Conservation (phyloP, 2,329 filamentous ascomycete genomes). For the Eurotiales sp. region DNA sequence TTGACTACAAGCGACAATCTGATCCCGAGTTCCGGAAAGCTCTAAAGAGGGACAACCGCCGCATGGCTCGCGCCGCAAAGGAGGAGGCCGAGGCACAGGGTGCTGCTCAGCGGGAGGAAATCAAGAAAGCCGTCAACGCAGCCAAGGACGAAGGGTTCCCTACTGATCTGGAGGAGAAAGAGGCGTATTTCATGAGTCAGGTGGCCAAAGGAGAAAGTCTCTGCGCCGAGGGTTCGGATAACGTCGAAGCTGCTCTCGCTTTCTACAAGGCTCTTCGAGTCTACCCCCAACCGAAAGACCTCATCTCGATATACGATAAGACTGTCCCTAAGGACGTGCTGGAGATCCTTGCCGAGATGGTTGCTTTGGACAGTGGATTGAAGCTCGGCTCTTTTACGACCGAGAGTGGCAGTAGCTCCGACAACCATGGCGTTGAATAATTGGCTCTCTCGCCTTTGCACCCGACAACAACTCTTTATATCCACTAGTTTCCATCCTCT, state of each 20-base stretch:
- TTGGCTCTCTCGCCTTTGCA: background rate
- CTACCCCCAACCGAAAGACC: conserved; percentile 86
- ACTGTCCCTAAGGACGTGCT: conserved; percentile 96
- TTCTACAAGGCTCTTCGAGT: conserved; percentile 99
- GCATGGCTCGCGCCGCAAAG: conserved; percentile 44
- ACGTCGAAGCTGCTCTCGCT: conserved; percentile 79
- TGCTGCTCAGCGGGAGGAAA: conserved; percentile 55
- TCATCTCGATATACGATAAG: conserved; percentile 97
- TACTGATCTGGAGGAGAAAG: conserved; percentile 82
- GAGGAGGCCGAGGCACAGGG: conserved; percentile 47
- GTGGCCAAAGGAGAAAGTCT: conserved; percentile 84
- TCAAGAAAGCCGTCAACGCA: conserved; percentile 71
- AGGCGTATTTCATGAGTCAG: conserved; percentile 95
- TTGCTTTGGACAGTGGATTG: conserved; percentile 78
- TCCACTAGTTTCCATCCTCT: conserved; percentile 1
- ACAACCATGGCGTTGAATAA: conserved; percentile 37
- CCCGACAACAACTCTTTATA: background rate
- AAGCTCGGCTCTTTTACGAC: conserved; percentile 53
- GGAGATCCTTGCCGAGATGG: conserved; percentile 96
- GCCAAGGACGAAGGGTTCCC: conserved; percentile 93
- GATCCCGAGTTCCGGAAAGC: conserved; percentile 61
- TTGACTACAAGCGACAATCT: conserved; percentile 62
- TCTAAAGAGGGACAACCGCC: conserved; percentile 49
- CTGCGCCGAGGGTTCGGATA: conserved; percentile 70
- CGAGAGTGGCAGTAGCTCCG: conserved; percentile 25